phyloP scores from a whole-genome alignment of 169 alveolate genomes.

The Babesia microti region DNA sequence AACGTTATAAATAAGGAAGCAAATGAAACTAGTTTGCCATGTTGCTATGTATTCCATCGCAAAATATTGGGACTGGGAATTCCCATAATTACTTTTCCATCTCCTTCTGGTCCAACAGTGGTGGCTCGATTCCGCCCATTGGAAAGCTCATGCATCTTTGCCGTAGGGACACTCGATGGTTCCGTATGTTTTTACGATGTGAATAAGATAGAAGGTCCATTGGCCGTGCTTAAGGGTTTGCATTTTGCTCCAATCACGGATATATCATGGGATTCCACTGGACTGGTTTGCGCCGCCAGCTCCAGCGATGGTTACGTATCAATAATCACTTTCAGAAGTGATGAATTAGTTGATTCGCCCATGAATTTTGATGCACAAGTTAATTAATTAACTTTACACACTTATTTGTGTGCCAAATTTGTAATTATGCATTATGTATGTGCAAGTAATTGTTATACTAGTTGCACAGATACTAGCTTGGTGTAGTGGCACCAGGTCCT shows the following conservation, averaged over 20 bases:
- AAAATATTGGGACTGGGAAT: slow-evolving; percentile 31
- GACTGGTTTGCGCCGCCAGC: slow-evolving; percentile 76
- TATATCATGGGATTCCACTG: slow-evolving; percentile 83
- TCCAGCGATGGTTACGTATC: slow-evolving; percentile 84
- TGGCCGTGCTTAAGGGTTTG: slow-evolving; percentile 77
- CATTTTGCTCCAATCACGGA: slow-evolving; percentile 87
- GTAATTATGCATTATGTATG: no score
- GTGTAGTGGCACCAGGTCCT: no score
- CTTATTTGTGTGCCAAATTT: no score
- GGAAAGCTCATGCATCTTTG: slow-evolving; percentile 48
- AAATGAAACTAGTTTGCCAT: background rate
- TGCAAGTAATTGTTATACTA: no score
- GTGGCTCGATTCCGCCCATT: slow-evolving; percentile 38
- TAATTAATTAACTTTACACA: no score
- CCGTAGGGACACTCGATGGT: slow-evolving; percentile 77
- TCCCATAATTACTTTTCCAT: slow-evolving; percentile 45
- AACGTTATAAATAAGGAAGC: slow-evolving; percentile 5
- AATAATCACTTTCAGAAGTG: slow-evolving; percentile 34
- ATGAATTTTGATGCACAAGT: no score
- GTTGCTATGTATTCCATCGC: slow-evolving; percentile 32
- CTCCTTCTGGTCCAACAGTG: slow-evolving; percentile 51
- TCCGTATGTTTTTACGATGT: slow-evolving; percentile 74
- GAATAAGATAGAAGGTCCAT: slow-evolving; percentile 67
- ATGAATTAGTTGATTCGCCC: no score
- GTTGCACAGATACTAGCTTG: no score